These are phyloP conservation scores for Ilex asprella DNA, from an alignment of 257 asterid genomes.

Conservation along the genomic window DNA sequence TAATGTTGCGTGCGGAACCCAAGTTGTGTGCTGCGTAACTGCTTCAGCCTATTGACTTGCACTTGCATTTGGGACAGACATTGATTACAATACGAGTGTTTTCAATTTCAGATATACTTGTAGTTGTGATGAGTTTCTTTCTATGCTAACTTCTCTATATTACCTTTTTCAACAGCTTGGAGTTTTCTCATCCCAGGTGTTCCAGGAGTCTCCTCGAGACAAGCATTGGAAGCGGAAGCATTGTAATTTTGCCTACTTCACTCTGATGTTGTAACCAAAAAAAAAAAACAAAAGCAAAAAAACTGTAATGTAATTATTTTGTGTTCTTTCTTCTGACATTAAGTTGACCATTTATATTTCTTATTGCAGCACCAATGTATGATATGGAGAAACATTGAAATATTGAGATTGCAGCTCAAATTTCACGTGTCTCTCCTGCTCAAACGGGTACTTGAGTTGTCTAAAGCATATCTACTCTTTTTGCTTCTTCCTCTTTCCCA, in stretches of 20 bases:
- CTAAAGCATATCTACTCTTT: conserved; percentile 1
- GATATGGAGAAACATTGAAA: conserved; percentile 98
- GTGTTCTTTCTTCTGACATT: conserved; percentile 15
- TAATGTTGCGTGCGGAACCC: too few species aligned
- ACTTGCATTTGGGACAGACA: too few species aligned
- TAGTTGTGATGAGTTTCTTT: too few species aligned
- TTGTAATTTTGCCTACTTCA: conserved; percentile 34
- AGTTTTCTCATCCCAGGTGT: conserved; percentile 96
- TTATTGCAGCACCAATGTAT: conserved; percentile 76
- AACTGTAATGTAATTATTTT: too few species aligned
- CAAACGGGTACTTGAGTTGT: conserved; percentile 54
- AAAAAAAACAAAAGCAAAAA: too few species aligned
- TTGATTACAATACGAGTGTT: too few species aligned
- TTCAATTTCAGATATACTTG: too few species aligned
- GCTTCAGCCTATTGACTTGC: too few species aligned
- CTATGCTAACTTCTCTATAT: conserved; percentile 3
- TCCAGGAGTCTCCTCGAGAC: conserved; percentile 93
- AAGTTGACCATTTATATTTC: conserved; percentile 20
- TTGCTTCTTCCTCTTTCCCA: not conserved
- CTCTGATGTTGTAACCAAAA: too few species aligned
- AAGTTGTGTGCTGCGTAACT: too few species aligned
- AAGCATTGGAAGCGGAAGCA: conserved; percentile 87
- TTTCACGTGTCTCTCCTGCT: conserved; percentile 61
- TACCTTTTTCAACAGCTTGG: conserved; percentile 65
- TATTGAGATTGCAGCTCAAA: conserved; percentile 89